A percentile compares a stretch with the other conserved stretches of the same genome.
These are phyloP conservation scores for Calonectria hawksworthii DNA, from an alignment of 2,329 filamentous ascomycete species.

Conservation along the genomic window DNA sequence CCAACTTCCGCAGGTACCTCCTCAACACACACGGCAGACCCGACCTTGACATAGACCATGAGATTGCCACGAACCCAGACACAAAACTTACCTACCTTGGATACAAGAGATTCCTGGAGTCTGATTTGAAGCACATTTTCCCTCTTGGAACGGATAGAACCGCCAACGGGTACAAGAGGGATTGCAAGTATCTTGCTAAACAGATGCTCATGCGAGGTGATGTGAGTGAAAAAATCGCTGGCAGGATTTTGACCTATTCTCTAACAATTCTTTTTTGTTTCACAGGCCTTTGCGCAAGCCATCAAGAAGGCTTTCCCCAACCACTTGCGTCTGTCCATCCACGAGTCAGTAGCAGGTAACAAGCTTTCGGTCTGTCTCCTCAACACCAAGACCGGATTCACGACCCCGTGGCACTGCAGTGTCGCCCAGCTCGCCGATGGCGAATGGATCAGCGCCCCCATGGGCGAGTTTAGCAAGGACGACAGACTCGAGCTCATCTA, in stretches of 20 bases:
- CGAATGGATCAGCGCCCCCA: constrained; percentile 43
- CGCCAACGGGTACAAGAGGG: constrained; percentile 42
- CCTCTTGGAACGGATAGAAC: constrained; percentile 37
- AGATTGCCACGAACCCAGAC: constrained; percentile 46
- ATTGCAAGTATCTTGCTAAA: constrained; percentile 48
- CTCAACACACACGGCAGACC: constrained; percentile 42
- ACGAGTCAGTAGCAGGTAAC: constrained; percentile 44
- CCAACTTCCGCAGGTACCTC: constrained; percentile 47
- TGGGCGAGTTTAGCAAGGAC: constrained; percentile 45
- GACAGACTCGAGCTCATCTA: constrained; percentile 38
- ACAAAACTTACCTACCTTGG: constrained; percentile 49
- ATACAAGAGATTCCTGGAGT: constrained; percentile 47
- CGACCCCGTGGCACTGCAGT: constrained; percentile 51
- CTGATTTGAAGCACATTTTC: constrained; percentile 48
- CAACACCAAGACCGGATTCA: constrained; percentile 48
- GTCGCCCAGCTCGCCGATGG: constrained; percentile 37
- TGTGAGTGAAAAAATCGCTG: constrained; percentile 31
- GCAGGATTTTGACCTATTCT: too few species aligned
- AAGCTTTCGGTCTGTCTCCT: constrained; percentile 49
- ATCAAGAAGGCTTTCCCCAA: constrained; percentile 44
- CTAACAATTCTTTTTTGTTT: neutral
- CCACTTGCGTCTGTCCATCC: constrained; percentile 49
- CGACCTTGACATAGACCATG: constrained; percentile 46
- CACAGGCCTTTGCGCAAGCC: constrained; percentile 47
- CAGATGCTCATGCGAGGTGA: constrained; percentile 50